Base-by-base conservation (phyloP, 2,329 filamentous ascomycete genomes). In the Thyridium curvatum region DNA sequence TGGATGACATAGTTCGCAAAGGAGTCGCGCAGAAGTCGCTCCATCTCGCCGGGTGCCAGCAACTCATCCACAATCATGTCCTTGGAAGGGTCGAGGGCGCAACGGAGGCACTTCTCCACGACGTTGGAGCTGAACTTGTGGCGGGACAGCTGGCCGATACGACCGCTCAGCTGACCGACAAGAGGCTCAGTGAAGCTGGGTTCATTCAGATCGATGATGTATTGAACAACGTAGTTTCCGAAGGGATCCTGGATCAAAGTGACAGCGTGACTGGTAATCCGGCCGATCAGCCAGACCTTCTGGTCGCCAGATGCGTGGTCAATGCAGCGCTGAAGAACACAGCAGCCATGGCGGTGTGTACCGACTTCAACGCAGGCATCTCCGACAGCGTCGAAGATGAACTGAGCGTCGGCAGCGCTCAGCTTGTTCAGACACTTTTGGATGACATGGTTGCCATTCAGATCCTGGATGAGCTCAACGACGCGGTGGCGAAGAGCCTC, bases 61-160 rank as follows among this genome's bases (percentile, higher is more conserved):
- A 98, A 82, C 66, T 97, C 93, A 29, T 85, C 78, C 42, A 96
- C 84, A 64, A 98, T 82, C 60, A 82, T 72, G 51, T 88, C 84
- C 58, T 84, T 89, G 37, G 84, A 84, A 9, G 76, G 69, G 17
- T 79, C 70, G 43, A 85, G 79, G 29, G 90, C 83, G 57, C 88
- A 94, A 41, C 93, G 88, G 42, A 97, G 69, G 53, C 86, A 90
- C 62, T 98, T 98, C 69, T 98, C 93, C 46, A 98, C 91, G 41
- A 98, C 93, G 52, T 98, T 98, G 54, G 93, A 97, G 67, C 89
- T 96, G 69, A 98, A 98, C 66, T 98, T 98, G 69, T 98, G 93
- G 59, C 89, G 90, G 6, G 93, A 97, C 13, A 76, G 76, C 63
- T 62, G 75, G 55, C 59, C 84, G 68, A 78, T 86, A 70, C 72